Evolutionary conservation across 202 grass and related monocot genomes (phyloP).

Genomic region (Carex sylvatica): DNA sequence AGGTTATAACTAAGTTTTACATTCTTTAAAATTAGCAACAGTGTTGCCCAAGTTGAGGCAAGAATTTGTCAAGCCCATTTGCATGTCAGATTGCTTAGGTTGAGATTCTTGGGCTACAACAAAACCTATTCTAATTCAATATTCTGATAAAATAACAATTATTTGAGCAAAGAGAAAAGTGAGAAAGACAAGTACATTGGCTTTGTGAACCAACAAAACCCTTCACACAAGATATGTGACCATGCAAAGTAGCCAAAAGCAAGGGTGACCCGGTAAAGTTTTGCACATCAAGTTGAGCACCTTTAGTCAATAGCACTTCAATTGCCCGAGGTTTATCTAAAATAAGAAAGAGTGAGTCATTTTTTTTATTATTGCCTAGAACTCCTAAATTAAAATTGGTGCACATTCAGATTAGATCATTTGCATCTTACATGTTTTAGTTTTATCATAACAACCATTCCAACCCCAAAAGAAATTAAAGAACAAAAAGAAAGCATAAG

Average conservation of each 20-base stretch:
- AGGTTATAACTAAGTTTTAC: background rate
- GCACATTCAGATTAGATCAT: background rate
- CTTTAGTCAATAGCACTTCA: background rate
- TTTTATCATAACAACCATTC: too few species aligned
- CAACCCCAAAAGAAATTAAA: background rate
- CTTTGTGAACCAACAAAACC: constrained; percentile 11
- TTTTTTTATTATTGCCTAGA: background rate
- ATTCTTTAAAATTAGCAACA: background rate
- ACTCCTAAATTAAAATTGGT: background rate
- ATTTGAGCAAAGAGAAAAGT: background rate
- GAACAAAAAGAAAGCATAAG: background rate
- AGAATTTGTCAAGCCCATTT: background rate
- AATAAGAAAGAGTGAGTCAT: background rate
- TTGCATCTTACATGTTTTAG: background rate
- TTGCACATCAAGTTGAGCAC: background rate
- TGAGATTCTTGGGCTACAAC: background rate
- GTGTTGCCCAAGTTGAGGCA: background rate
- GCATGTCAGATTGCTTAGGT: background rate
- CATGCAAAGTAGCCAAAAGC: background rate
- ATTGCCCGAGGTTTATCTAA: background rate
- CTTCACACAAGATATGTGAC: background rate
- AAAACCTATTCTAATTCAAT: background rate
- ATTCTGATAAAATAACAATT: background rate
- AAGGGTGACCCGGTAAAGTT: background rate
- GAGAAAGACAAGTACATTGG: background rate